Evolutionary conservation across 306 rosid genomes (phyloP).

Genomic region (Quillaja saponaria): DNA sequence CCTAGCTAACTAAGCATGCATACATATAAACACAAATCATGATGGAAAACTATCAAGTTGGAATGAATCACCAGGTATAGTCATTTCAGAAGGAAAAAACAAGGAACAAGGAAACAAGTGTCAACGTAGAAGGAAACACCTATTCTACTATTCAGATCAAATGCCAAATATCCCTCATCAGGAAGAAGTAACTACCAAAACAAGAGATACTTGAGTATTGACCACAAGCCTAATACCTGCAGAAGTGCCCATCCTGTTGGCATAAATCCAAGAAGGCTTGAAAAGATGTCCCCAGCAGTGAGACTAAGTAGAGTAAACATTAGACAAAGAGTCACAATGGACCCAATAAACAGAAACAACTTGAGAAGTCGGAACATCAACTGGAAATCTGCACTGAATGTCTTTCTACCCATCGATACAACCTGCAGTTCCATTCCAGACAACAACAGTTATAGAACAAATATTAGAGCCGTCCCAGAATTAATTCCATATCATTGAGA

Average conservation of each 20-base stretch:
- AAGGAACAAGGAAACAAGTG: too few relatives aligned
- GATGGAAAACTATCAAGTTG: not conserved
- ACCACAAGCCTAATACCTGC: constrained; percentile 48
- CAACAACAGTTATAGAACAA: constrained; percentile 27
- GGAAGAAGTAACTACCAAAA: constrained; percentile 4
- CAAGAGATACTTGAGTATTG: not conserved
- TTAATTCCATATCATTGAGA: constrained; percentile 10
- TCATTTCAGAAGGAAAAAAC: too few relatives aligned
- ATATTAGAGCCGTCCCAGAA: constrained; percentile 21
- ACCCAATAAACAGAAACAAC: constrained; percentile 71
- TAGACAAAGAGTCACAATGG: constrained; percentile 50
- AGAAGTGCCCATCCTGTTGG: constrained; percentile 96
- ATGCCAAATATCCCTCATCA: not conserved
- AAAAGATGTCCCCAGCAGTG: constrained; percentile 78
- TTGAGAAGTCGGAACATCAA: constrained; percentile 93
- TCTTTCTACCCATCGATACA: constrained; percentile 87
- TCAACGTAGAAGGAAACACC: not conserved
- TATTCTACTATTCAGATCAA: not conserved
- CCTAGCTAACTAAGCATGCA: too few relatives aligned
- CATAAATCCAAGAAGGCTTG: constrained; percentile 80
- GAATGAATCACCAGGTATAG: not conserved
- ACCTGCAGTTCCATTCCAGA: constrained; percentile 49
- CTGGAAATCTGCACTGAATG: constrained; percentile 94
- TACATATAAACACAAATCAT: not conserved
- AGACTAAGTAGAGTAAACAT: constrained; percentile 70